Evolutionary conservation across 1,139 yeast genomes (phyloP), one percentile per base, ranked within the genome.

Genomic region (Suhomyces panamericanus): DNA sequence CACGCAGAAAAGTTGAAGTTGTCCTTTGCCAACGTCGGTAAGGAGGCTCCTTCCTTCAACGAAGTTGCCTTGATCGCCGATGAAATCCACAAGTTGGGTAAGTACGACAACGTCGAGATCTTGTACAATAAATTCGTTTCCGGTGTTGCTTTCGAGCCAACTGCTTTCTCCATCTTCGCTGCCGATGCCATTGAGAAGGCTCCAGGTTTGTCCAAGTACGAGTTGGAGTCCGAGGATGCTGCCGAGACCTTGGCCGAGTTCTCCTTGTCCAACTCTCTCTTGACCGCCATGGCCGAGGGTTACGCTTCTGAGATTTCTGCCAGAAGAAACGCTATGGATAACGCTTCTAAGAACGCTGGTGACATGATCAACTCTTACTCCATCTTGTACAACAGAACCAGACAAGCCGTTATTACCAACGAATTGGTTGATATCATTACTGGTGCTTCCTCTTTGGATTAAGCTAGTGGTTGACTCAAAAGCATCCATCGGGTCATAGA

Each of bases 251-350:
- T 88, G 59, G 70, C 95, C 54, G 96, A 91, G 75, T 89, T 87
- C 75, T 80, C 95, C 39, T 80, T 93, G 59, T 93, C 98, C 57
- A 91, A 89, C 81, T 82, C 89, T 63, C 80, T 93, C 62, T 82
- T 86, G 71, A 75, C 95, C 66, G 97, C 96, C 55, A 81, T 91
- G 81, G 93, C 97, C 57, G 97, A 93, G 70, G 98, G 97, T 71
- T 91, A 93, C 72, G 98, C 99, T 55, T 88, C 98, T 48, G 99
- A 93, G 80, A 80, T 91, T 60, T 87, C 96, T 57, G 97, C 99
- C 52, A 90, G 99, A 84, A 91, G 99, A 85, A 91, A 90, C 70
- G 99, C 99, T 62, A 93, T 93, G 99, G 99, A 93, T 75, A 93
- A 91, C 68, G 99, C 99, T 55, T 90, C 98, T 61, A 93, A 93